These are phyloP conservation scores for Lachancea quebecensis DNA, from an alignment of 805 yeast species.

Conservation along the genomic window DNA sequence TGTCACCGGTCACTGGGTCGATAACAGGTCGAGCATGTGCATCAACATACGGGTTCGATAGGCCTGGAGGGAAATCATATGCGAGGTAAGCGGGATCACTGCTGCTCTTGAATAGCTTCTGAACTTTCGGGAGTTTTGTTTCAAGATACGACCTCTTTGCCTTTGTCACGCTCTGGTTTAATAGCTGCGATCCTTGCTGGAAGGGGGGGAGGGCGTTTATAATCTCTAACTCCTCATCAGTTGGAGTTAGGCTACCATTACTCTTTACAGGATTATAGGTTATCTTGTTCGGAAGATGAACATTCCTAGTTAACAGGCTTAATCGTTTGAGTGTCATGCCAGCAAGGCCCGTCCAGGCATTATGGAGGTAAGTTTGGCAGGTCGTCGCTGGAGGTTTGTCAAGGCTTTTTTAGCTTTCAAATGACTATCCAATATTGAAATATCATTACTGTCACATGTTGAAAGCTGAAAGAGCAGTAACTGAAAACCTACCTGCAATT, in stretches of 20 bases:
- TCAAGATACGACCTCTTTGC: conserved; percentile 14
- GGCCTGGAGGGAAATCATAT: conserved; percentile 13
- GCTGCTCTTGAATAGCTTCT: conserved; percentile 16
- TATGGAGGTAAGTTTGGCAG: too few species aligned
- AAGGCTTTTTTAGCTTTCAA: too few species aligned
- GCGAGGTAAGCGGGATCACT: conserved; percentile 12
- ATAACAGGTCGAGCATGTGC: conserved; percentile 8
- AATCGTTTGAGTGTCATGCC: neutral
- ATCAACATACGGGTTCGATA: conserved; percentile 18
- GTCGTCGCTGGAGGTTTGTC: too few species aligned
- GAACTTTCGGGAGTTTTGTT: conserved; percentile 15
- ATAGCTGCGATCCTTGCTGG: neutral
- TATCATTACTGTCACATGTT: too few species aligned
- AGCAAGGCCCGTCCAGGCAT: too few species aligned
- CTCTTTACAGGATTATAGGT: neutral
- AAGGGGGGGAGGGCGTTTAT: conserved; percentile 13
- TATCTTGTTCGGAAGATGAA: neutral
- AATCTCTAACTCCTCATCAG: conserved; percentile 10
- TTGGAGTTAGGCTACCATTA: conserved; percentile 1
- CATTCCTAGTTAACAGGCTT: neutral
- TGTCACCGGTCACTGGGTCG: conserved; percentile 9
- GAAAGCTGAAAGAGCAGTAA: too few species aligned
- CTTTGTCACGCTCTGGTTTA: conserved; percentile 2
- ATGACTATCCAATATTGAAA: too few species aligned
- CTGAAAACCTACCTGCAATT: too few species aligned